phyloP scores from a whole-genome alignment of 1,284 basidiomycete genomes.

The Cryptococcus hybrid region DNA sequence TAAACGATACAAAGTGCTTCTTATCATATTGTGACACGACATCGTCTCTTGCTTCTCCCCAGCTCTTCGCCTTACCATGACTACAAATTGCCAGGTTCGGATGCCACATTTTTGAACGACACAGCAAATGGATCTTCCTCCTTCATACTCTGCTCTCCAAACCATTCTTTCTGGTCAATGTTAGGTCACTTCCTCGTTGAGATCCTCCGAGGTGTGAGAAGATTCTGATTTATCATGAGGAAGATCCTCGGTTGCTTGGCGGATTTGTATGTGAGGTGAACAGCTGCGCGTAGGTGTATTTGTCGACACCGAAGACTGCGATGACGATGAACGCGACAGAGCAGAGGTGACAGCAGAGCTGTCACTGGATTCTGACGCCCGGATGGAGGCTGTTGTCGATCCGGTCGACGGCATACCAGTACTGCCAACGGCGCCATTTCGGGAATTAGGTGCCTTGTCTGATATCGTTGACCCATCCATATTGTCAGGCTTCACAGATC shows the following conservation, averaged over 20 bases:
- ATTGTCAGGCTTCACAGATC: conserved; percentile 1
- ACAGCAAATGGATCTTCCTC: conserved; percentile 4
- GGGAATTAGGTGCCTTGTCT: background rate
- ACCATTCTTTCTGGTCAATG: conserved; percentile 8
- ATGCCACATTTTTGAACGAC: background rate
- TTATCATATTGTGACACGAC: too few species aligned
- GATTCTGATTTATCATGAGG: too few species aligned
- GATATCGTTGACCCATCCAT: background rate
- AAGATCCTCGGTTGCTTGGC: background rate
- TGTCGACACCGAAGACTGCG: background rate
- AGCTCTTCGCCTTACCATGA: too few species aligned
- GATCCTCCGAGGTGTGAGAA: background rate
- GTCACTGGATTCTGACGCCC: background rate
- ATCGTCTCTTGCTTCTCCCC: too few species aligned
- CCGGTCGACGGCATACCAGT: background rate
- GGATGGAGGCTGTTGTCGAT: background rate
- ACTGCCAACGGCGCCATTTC: background rate
- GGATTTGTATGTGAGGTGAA: background rate
- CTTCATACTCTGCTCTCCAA: conserved; percentile 14
- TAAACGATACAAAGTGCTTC: background rate
- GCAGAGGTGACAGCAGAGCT: background rate
- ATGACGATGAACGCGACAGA: background rate
- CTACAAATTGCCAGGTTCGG: background rate
- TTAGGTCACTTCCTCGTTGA: background rate
- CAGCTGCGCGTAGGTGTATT: too few species aligned